Base-by-base conservation (phyloP, 352 stramenopile species). In the Globisporangium solare region DNA sequence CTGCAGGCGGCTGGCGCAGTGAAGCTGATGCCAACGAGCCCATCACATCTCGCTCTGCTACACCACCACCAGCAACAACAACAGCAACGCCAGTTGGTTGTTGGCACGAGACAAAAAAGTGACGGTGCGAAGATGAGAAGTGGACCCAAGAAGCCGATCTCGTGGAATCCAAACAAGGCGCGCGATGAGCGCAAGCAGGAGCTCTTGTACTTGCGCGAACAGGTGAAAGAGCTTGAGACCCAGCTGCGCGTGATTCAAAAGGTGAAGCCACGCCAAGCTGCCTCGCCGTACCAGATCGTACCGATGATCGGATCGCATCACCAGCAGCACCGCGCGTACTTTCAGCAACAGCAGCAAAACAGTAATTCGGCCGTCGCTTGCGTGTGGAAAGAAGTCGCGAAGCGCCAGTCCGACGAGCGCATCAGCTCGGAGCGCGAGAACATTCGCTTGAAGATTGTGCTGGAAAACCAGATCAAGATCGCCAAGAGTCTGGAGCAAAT, bases 181-280 rank as follows among this genome's bases (percentile, higher is more conserved):
- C 42, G 54, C 18, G 54, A 60, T n/a, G 54, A 60, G 24, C 54
- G 54, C 15, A 32, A 41, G 4, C 35, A 51, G 15, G 54, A 60
- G 43, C 54, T 60, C 27, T 47, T 60, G 21, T 60, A 60, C 27
- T n/a, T 60, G 6, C 54, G 54, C 11, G 54, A 60, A 6, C 35
- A 60, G n/a, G 43, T 60, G 13, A 10, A 24, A 11, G 54, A 60
- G n/a, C 35, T 60, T 17, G 54, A 60, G 22, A 20, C 42, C 0
- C 42, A 54, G 24, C 43, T 60, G 10, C 10, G 27, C 15, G 18
- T 18, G 0, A 22, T 60, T n/a, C 32, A 60, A 8, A n/a, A 37
- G 20, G 54, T 54, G 43, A 42, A 51, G 8, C 42, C 39, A 35
- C 27, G 27, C 6, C 27, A 35, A 35, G 27, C 27, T 11, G 27